These are phyloP conservation scores for Pharus latifolius DNA, from an alignment of 176 grass and related monocot species.

Conservation along the genomic window DNA sequence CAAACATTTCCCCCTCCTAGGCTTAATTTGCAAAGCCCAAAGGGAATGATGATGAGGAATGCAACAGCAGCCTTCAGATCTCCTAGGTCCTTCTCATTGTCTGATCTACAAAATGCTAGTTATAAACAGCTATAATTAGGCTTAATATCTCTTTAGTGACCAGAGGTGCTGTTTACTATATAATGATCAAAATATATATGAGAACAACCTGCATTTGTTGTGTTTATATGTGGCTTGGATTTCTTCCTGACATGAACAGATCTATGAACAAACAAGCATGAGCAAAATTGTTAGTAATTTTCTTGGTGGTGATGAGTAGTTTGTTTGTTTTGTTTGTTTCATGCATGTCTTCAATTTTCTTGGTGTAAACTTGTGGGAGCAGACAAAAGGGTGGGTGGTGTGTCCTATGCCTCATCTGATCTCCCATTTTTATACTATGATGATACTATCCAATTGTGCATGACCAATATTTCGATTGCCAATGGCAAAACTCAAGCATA, in stretches of 20 bases:
- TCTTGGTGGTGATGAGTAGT: neutral
- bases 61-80: slow-evolving; percentile 17
- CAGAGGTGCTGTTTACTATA: slow-evolving; percentile 20
- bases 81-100: slow-evolving; percentile 60
- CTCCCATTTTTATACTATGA: too few species aligned
- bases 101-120: slow-evolving; percentile 42
- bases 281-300: too few species aligned
- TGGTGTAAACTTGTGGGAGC: neutral
- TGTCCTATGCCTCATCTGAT: slow-evolving; percentile 16
- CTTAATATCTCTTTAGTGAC: slow-evolving; percentile 1
- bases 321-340: neutral
- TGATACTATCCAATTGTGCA: too few species aligned
- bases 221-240: neutral
- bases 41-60: neutral
- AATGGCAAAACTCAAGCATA: too few species aligned
- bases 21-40: slow-evolving; percentile 7
- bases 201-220: slow-evolving; percentile 7
- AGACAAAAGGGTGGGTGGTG: slow-evolving; percentile 18
- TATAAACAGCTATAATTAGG: slow-evolving; percentile 23
- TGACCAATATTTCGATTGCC: too few species aligned
- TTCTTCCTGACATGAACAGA: neutral
- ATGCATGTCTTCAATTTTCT: neutral
- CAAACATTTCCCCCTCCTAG: slow-evolving; percentile 24
- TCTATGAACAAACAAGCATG: neutral
- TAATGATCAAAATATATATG: slow-evolving; percentile 29